Percentiles rank a stretch among this genome's conserved stretches.
These are phyloP conservation scores for Ziziphus jujuba DNA, from an alignment of 306 rosid species.

Conservation along the genomic window DNA sequence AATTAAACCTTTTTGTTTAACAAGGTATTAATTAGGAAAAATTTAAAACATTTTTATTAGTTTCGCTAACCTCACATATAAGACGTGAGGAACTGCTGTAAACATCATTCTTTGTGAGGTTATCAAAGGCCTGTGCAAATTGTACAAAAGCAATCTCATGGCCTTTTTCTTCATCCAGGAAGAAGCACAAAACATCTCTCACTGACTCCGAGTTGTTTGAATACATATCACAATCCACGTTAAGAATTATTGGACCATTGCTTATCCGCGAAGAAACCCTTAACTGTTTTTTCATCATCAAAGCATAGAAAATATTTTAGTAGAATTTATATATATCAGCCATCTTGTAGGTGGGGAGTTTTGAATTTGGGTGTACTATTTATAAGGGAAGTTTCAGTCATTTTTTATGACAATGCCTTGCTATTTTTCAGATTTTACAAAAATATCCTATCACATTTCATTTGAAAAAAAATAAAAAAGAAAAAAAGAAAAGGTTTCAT, in stretches of 20 bases:
- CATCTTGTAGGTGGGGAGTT: too few species aligned
- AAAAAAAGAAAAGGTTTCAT: slow-evolving; percentile 4
- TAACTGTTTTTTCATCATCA: slow-evolving; percentile 30
- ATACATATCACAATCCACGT: slow-evolving; percentile 85
- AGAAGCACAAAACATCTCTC: slow-evolving; percentile 64
- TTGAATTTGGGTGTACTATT: too few species aligned
- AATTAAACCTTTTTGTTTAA: too few species aligned
- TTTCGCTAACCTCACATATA: slow-evolving; percentile 34
- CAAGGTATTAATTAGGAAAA: not conserved
- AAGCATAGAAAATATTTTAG: too few species aligned
- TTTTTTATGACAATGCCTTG: too few species aligned
- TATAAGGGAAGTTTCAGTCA: too few species aligned
- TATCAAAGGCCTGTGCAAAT: slow-evolving; percentile 54
- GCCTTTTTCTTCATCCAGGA: slow-evolving; percentile 73
- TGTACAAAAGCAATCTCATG: slow-evolving; percentile 67
- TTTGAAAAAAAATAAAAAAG: too few species aligned
- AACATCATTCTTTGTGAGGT: slow-evolving; percentile 58
- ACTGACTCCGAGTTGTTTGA: slow-evolving; percentile 61
- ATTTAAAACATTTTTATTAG: not conserved
- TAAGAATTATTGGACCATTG: slow-evolving; percentile 25
- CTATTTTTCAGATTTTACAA: too few species aligned
- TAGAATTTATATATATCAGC: too few species aligned
- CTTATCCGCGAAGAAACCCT: slow-evolving; percentile 75
- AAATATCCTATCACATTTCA: too few species aligned
- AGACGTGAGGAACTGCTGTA: slow-evolving; percentile 30